These are phyloP conservation scores for Globisporangium splendens DNA, from an alignment of 352 stramenopile genomes.

Conservation along the genomic window DNA sequence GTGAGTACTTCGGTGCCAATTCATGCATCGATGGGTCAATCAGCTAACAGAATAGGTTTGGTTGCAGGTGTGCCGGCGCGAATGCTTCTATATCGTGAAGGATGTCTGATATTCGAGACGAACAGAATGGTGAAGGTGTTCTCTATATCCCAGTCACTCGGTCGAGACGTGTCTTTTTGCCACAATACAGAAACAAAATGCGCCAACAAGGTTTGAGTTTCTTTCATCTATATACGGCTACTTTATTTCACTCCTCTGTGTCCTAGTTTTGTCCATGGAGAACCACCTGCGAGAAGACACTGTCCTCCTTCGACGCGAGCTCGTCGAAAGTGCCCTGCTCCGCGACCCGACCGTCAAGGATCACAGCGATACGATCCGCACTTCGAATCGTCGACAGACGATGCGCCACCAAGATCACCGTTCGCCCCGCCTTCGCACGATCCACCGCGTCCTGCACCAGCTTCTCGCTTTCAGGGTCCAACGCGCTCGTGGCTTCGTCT, in stretches of 20 bases:
- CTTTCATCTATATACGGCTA: neutral
- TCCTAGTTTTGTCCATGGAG: constrained; percentile 51
- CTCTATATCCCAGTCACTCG: neutral
- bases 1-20: constrained; percentile 14
- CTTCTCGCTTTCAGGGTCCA: constrained; percentile 73
- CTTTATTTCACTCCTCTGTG: neutral
- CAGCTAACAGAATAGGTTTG: too few relatives aligned
- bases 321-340: constrained; percentile 75
- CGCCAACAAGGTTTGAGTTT: neutral
- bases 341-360: constrained; percentile 56
- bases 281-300: constrained; percentile 75
- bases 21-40: too few relatives aligned
- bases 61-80: neutral
- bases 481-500: constrained; percentile 3
- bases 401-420: constrained; percentile 96
- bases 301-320: constrained; percentile 53
- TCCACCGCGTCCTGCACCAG: constrained; percentile 78
- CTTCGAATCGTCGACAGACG: constrained; percentile 92
- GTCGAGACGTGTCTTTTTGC: neutral
- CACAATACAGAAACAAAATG: neutral
- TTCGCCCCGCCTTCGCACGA: constrained; percentile 84
- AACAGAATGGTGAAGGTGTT: neutral
- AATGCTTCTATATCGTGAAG: neutral
- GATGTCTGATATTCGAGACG: neutral
- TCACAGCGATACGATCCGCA: constrained; percentile 81